Evolutionary conservation across 352 stramenopile genomes (phyloP).

Genomic region (Elongisporangium undulatum): DNA sequence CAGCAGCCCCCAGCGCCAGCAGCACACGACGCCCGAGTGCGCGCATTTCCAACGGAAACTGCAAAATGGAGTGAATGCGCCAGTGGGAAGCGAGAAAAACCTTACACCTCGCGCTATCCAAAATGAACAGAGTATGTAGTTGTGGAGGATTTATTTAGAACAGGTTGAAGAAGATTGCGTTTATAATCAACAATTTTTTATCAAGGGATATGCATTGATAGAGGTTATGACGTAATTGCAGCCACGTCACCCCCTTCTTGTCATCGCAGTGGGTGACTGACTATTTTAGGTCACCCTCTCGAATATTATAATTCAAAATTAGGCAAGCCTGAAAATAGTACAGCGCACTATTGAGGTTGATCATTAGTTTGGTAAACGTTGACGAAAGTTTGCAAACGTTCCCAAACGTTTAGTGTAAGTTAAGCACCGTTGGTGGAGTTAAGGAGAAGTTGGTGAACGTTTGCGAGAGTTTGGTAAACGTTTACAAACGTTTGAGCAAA

Average conservation of each 20-base stretch:
- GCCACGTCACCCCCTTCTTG: neutral
- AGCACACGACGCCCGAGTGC: neutral
- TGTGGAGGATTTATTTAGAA: neutral
- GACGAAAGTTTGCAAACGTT: neutral
- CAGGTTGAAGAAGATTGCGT: neutral
- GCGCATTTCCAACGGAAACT: neutral
- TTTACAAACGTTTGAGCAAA: neutral
- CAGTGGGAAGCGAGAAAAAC: neutral
- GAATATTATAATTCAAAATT: neutral
- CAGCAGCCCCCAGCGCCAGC: neutral
- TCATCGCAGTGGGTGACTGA: neutral
- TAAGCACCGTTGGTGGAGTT: neutral
- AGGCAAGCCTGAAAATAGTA: neutral
- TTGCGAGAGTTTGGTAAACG: neutral
- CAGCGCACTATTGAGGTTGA: neutral
- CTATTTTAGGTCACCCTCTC: neutral
- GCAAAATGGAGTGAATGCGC: neutral
- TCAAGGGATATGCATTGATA: neutral
- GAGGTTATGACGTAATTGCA: neutral
- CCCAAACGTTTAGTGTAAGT: neutral
- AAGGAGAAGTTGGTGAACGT: neutral
- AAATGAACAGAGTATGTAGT: neutral
- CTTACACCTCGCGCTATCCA: neutral
- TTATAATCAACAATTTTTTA: neutral
- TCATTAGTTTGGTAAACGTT: neutral